Evolutionary conservation across 2,329 filamentous ascomycete species (phyloP).

Genomic region (Phaeophleospora eucalypticola): DNA sequence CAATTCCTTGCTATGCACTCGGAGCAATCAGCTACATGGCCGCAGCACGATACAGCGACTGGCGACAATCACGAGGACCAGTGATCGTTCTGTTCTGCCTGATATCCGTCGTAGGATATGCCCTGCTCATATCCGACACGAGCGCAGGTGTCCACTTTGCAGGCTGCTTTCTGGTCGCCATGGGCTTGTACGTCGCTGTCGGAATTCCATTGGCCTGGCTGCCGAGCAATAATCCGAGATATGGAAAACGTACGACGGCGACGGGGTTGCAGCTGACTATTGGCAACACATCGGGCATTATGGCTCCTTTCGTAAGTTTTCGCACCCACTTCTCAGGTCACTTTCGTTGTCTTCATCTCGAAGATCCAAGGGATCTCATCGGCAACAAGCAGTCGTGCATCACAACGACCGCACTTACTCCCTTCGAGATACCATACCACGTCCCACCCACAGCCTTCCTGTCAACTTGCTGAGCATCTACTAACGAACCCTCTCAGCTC

Average conservation of each 20-base stretch:
- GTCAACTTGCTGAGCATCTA: too few species aligned
- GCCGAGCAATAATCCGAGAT: constrained; percentile 61
- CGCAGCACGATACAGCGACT: constrained; percentile 64
- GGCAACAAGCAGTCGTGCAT: too few species aligned
- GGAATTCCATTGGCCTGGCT: constrained; percentile 54
- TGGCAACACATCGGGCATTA: constrained; percentile 53
- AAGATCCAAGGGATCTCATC: too few species aligned
- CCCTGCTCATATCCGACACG: constrained; percentile 59
- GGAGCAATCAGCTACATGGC: constrained; percentile 67
- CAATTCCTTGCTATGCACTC: constrained; percentile 71
- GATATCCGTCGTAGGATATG: constrained; percentile 32
- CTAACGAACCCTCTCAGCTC: too few species aligned
- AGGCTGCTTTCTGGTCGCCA: constrained; percentile 70
- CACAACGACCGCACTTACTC: too few species aligned
- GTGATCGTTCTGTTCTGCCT: constrained; percentile 60
- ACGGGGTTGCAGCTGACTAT: constrained; percentile 67
- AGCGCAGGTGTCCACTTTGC: constrained; percentile 66
- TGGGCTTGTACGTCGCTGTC: constrained; percentile 63
- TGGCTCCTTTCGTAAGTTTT: constrained; percentile 50
- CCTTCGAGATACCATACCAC: too few species aligned
- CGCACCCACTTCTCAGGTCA: too few species aligned
- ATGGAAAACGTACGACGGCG: constrained; percentile 70
- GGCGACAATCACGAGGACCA: constrained; percentile 60
- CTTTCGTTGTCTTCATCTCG: too few species aligned
- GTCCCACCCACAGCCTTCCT: too few species aligned